Evolutionary conservation across 2,329 filamentous ascomycete species (phyloP).

Genomic region (Chalaropsis ovoidea): DNA sequence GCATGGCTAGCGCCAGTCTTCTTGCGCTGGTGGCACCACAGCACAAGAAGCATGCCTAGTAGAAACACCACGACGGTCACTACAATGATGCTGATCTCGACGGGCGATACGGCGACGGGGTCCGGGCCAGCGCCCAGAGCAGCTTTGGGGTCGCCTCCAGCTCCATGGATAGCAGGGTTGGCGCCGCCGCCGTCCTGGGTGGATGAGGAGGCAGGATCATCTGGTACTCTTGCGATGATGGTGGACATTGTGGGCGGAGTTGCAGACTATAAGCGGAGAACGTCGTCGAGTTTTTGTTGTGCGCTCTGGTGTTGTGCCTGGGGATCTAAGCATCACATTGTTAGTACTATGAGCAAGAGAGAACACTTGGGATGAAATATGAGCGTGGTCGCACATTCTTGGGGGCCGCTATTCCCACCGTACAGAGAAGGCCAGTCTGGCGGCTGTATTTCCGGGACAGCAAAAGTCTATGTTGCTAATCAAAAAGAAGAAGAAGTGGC

Average conservation of each 20-base stretch:
- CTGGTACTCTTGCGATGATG: not conserved
- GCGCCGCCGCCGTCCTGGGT: constrained; percentile 23
- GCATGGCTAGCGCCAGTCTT: constrained; percentile 5
- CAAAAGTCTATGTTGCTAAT: no score
- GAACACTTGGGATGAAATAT: not conserved
- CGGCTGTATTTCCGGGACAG: no score
- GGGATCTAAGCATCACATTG: not conserved
- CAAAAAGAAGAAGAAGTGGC: no score
- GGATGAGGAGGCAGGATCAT: not conserved
- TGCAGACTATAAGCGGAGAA: not conserved
- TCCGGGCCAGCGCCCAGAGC: constrained; percentile 23
- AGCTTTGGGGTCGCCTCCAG: constrained; percentile 23
- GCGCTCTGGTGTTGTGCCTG: not conserved
- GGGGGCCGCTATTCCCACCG: not conserved
- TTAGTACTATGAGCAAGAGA: not conserved
- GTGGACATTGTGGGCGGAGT: not conserved
- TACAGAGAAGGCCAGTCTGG: no score
- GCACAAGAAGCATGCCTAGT: constrained; percentile 21
- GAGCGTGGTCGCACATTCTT: not conserved
- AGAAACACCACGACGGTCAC: constrained; percentile 22
- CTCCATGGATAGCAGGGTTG: constrained; percentile 23
- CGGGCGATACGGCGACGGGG: constrained; percentile 21
- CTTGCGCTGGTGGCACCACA: constrained; percentile 24
- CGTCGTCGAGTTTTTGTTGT: not conserved
- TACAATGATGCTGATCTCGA: constrained; percentile 25